phyloP scores from a whole-genome alignment of 2,329 filamentous ascomycete species.

The Pseudogymnoascus sp. region DNA sequence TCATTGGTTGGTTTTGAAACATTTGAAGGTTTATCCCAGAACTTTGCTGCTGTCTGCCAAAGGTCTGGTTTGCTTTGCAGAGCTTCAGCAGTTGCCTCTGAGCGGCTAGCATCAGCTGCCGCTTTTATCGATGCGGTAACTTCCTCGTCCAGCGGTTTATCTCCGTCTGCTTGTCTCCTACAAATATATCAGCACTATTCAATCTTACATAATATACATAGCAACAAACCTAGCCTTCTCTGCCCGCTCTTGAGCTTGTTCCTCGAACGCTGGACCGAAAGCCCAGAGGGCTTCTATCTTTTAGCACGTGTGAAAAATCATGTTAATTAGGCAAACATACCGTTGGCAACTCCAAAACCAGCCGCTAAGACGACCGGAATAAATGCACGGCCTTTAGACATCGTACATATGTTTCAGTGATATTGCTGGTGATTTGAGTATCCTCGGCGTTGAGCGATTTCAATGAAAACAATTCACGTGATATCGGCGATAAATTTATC shows the following conservation, averaged over 20 bases:
- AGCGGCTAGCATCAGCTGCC: slow-evolving; percentile 19
- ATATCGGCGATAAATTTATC: neutral
- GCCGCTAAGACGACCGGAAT: slow-evolving; percentile 23
- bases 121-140: slow-evolving; percentile 13
- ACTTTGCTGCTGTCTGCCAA: neutral
- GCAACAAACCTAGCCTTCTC: slow-evolving; percentile 16
- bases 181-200: neutral
- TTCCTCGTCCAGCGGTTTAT: slow-evolving; percentile 9
- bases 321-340: slow-evolving; percentile 15
- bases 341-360: slow-evolving; percentile 24
- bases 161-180: neutral
- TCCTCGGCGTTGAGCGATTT: neutral
- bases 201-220: neutral
- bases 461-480: neutral
- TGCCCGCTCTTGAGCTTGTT: slow-evolving; percentile 18
- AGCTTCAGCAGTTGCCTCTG: slow-evolving; percentile 8
- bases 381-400: slow-evolving; percentile 23
- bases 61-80: neutral
- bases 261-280: slow-evolving; percentile 26
- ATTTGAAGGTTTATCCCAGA: neutral
- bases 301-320: neutral
- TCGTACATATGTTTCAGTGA: slow-evolving; percentile 9
- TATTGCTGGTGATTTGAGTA: neutral
- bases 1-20: neutral
- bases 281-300: slow-evolving; percentile 20